Evolutionary conservation across 352 stramenopile species (phyloP).

Genomic region (Phytopythium helicoides): DNA sequence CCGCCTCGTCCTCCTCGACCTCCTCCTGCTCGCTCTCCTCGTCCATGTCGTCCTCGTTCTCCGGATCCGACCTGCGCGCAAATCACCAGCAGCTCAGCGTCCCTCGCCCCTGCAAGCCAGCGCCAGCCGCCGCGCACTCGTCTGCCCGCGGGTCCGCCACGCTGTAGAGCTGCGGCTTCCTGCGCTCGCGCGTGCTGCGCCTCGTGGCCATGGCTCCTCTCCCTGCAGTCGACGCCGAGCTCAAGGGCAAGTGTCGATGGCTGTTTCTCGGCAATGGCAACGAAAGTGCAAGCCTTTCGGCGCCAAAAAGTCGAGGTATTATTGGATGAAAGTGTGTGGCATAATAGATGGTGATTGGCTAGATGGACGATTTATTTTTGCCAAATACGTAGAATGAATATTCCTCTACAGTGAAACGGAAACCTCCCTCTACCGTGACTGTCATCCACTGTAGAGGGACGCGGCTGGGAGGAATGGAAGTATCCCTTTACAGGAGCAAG

Average conservation of each 20-base stretch:
- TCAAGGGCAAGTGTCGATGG: no score
- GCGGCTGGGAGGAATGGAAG: background rate
- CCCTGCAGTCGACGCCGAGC: no score
- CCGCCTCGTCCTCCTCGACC: slow-evolving; percentile 16
- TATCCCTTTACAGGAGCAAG: slow-evolving; percentile 1
- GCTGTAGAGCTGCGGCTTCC: slow-evolving; percentile 72
- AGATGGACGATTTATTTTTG: no score
- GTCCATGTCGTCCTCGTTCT: slow-evolving; percentile 15
- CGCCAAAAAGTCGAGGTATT: slow-evolving; percentile 3
- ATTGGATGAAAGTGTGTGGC: no score
- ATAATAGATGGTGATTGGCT: no score
- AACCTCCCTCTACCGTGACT: slow-evolving; percentile 41
- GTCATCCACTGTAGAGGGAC: background rate
- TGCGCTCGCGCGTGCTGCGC: slow-evolving; percentile 60
- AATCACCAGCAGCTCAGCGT: background rate
- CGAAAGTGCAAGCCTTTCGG: background rate
- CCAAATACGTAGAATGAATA: background rate
- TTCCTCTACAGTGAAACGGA: slow-evolving; percentile 15
- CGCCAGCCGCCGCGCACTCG: background rate
- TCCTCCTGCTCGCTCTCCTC: slow-evolving; percentile 17
- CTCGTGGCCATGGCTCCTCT: slow-evolving; percentile 55
- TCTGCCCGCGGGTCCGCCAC: slow-evolving; percentile 45
- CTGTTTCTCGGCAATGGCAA: slow-evolving; percentile 8
- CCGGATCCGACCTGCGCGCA: background rate
- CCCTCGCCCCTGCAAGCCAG: no score